These are phyloP conservation scores for Plasmopara viticola DNA, from an alignment of 352 stramenopile genomes.

Conservation along the genomic window DNA sequence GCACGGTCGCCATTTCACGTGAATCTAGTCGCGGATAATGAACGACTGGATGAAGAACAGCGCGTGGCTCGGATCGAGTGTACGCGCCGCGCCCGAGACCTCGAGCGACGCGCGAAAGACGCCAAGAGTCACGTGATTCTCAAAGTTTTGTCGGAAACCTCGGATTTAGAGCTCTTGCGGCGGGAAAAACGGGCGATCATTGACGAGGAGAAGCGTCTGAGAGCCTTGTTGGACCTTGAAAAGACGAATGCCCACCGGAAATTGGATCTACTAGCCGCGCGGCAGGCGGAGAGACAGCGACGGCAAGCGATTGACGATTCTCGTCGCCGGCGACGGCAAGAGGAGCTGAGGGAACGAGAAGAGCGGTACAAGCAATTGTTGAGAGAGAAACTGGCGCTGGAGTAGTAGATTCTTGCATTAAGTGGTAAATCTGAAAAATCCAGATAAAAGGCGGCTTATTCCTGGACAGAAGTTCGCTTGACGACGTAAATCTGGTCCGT, in stretches of 20 bases:
- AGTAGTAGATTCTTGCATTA: constrained; percentile 15
- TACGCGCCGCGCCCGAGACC: constrained; percentile 40
- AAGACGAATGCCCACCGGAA: constrained; percentile 92
- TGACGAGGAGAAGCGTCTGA: constrained; percentile 90
- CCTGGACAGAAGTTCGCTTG: constrained; percentile 40
- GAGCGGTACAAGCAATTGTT: constrained; percentile 64
- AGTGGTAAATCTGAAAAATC: too few species aligned
- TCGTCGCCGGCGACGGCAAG: constrained; percentile 51
- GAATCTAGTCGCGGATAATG: constrained; percentile 91
- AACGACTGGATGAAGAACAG: constrained; percentile 89
- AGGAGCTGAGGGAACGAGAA: constrained; percentile 61
- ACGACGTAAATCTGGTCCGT: constrained; percentile 65
- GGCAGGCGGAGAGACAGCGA: constrained; percentile 87
- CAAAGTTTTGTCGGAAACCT: constrained; percentile 84
- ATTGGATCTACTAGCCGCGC: constrained; percentile 84
- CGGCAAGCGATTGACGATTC: constrained; percentile 88
- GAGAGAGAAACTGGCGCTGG: constrained; percentile 76
- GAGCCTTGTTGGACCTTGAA: constrained; percentile 90
- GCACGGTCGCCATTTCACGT: constrained; percentile 89
- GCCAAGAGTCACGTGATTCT: constrained; percentile 93
- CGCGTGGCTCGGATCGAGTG: constrained; percentile 77
- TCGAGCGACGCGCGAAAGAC: constrained; percentile 72
- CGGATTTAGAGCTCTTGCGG: constrained; percentile 87
- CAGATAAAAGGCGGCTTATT: constrained; percentile 12
- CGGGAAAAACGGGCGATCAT: constrained; percentile 93